Conservation (phyloP, 192 early-diverging fungal genomes). For the Mortierella claussenii region DNA sequence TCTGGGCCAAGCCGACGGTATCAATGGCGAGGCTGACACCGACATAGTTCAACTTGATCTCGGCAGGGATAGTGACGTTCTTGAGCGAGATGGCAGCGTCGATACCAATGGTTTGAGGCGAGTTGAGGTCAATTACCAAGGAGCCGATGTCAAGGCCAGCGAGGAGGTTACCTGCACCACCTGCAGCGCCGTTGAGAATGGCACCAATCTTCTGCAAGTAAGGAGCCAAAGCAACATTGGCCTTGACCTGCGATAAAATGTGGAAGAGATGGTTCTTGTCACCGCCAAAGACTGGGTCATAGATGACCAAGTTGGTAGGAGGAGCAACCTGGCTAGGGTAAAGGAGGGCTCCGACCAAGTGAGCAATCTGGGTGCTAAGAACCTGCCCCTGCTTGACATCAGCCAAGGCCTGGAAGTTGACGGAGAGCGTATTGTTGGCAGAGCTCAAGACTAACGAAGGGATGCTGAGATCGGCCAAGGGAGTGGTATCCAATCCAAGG, state of each 20-base stretch:
- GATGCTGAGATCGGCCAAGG: constrained; percentile 33
- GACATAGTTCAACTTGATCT: constrained; percentile 50
- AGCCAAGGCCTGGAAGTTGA: constrained; percentile 36
- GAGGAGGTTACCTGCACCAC: constrained; percentile 11
- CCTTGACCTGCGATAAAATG: constrained; percentile 44
- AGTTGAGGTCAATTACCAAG: constrained; percentile 35
- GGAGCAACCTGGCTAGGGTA: constrained; percentile 47
- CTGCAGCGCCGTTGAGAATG: constrained; percentile 10
- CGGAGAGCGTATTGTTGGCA: constrained; percentile 20
- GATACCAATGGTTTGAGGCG: constrained; percentile 42
- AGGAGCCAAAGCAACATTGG: constrained; percentile 39
- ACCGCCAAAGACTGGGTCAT: constrained; percentile 51
- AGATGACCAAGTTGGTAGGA: constrained; percentile 44
- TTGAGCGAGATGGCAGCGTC: constrained; percentile 32
- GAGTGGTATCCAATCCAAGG: constrained; percentile 32
- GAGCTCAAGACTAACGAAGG: constrained; percentile 33
- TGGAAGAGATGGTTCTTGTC: constrained; percentile 50
- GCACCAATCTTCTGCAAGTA: constrained; percentile 34
- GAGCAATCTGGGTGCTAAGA: constrained; percentile 31
- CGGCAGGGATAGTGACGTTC: constrained; percentile 39
- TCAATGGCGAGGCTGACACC: constrained; percentile 21
- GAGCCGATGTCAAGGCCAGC: constrained; percentile 34
- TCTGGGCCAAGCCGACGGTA: constrained; percentile 16
- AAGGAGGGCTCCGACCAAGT: constrained; percentile 36
- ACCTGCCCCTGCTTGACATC: constrained; percentile 36